phyloP scores from a whole-genome alignment of 106 monocot species.

The Dendrobium chrysotoxum region DNA sequence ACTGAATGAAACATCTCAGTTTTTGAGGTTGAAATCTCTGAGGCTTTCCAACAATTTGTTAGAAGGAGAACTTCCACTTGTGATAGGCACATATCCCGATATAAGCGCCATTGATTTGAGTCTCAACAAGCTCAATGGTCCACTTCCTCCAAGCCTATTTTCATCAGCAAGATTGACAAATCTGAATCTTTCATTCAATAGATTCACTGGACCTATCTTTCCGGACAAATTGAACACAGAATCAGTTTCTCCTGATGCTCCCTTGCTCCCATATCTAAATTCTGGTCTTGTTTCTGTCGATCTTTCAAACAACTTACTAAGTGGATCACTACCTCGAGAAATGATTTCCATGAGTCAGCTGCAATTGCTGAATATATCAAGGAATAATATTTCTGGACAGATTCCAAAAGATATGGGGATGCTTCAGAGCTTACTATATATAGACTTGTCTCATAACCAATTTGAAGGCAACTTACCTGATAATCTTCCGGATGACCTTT shows the following conservation, averaged over 20 bases:
- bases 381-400: slow-evolving; percentile 60
- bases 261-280: not conserved
- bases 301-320: slow-evolving; percentile 68
- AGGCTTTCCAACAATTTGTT: slow-evolving; percentile 61
- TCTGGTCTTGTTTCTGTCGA: slow-evolving; percentile 44
- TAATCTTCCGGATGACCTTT: slow-evolving; percentile 36
- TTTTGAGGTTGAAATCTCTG: slow-evolving; percentile 53
- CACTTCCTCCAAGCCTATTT: slow-evolving; percentile 47
- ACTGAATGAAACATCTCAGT: slow-evolving; percentile 57
- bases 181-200: slow-evolving; percentile 76
- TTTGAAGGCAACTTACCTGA: slow-evolving; percentile 60
- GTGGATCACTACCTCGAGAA: slow-evolving; percentile 38
- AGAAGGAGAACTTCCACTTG: slow-evolving; percentile 53
- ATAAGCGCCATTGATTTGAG: slow-evolving; percentile 54
- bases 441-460: slow-evolving; percentile 55
- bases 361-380: slow-evolving; percentile 33
- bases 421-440: slow-evolving; percentile 32
- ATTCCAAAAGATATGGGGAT: slow-evolving; percentile 52
- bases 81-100: slow-evolving; percentile 64
- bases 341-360: slow-evolving; percentile 29
- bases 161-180: slow-evolving; percentile 38
- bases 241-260: too few species aligned
- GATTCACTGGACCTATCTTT: slow-evolving; percentile 48
- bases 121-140: slow-evolving; percentile 47
- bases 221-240: slow-evolving; percentile 1